Percentiles rank a stretch among this genome's conserved stretches.
phyloP scores from a whole-genome alignment of 1,284 basidiomycete genomes.

The Xerocomus nothofagi region DNA sequence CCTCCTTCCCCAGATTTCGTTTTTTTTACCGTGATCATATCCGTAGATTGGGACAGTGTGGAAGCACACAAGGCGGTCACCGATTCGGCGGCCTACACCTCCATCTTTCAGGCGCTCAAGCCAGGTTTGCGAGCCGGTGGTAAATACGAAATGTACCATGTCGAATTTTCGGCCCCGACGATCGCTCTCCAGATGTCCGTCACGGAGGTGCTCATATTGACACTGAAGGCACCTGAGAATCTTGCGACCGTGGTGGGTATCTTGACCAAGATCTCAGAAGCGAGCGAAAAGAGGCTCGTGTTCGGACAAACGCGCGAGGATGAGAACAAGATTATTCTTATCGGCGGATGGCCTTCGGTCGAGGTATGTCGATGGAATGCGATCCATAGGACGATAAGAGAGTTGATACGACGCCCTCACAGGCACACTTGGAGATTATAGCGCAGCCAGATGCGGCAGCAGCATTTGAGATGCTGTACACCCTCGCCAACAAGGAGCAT shows the following conservation, averaged over 20 bases:
- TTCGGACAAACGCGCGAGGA: slow-evolving; percentile 27
- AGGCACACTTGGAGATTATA: slow-evolving; percentile 12
- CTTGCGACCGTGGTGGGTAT: slow-evolving; percentile 13
- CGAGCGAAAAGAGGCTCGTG: slow-evolving; percentile 13
- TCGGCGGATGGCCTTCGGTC: slow-evolving; percentile 26
- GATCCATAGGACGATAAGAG: background rate
- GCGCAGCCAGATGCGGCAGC: slow-evolving; percentile 10
- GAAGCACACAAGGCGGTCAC: slow-evolving; percentile 21
- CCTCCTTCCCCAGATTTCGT: background rate
- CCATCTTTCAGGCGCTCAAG: slow-evolving; percentile 8
- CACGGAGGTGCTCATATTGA: slow-evolving; percentile 21
- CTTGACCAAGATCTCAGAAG: slow-evolving; percentile 17
- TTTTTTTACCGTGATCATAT: background rate
- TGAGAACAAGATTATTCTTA: slow-evolving; percentile 22
- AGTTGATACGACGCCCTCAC: background rate
- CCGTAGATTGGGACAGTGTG: slow-evolving; percentile 30
- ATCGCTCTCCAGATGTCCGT: slow-evolving; percentile 19
- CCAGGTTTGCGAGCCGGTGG: slow-evolving; percentile 3
- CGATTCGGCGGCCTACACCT: slow-evolving; percentile 5
- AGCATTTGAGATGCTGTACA: background rate
- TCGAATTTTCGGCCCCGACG: slow-evolving; percentile 21
- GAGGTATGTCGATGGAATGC: slow-evolving; percentile 17
- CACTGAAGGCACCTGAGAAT: slow-evolving; percentile 26
- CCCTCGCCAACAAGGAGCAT: slow-evolving; percentile 15
- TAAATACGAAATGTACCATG: slow-evolving; percentile 20